These are phyloP conservation scores for Calendula officinalis DNA, from an alignment of 129 eudicot species.

Conservation along the genomic window DNA sequence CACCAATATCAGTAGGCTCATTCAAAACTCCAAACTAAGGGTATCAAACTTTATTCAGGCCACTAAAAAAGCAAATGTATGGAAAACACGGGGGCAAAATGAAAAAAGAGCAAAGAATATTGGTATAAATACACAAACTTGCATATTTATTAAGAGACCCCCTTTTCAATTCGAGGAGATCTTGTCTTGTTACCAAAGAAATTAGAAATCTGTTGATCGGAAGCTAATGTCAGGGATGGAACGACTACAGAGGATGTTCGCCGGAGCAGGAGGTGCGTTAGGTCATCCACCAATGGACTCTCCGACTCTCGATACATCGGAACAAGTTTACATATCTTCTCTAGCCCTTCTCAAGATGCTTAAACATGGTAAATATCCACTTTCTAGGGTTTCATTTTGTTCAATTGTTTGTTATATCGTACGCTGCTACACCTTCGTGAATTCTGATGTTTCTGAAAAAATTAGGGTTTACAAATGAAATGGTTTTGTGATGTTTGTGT, in stretches of 20 bases:
- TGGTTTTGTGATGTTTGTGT: not conserved
- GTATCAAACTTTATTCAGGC: too few relatives aligned
- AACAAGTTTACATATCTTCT: conserved; percentile 65
- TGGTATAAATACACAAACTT: too few relatives aligned
- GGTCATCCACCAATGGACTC: conserved; percentile 95
- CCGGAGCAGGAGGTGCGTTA: conserved; percentile 89
- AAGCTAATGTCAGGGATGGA: conserved; percentile 57
- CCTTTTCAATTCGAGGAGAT: not conserved
- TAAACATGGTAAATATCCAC: conserved; percentile 63
- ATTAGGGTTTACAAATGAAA: conserved; percentile 5
- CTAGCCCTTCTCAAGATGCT: conserved; percentile 93
- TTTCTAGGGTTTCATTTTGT: conserved; percentile 1
- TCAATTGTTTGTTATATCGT: conserved; percentile 16
- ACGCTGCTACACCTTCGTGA: not conserved
- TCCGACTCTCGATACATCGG: conserved; percentile 57
- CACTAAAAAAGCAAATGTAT: too few relatives aligned
- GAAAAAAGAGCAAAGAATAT: too few relatives aligned
- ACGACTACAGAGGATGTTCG: conserved; percentile 81
- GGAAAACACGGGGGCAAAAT: too few relatives aligned
- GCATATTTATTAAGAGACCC: too few relatives aligned
- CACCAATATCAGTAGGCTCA: too few relatives aligned
- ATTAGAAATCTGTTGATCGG: conserved; percentile 6
- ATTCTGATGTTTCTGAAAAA: not conserved
- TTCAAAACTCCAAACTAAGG: too few relatives aligned
- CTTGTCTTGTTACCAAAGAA: conserved; percentile 51